These are phyloP conservation scores for Pleurotus cornucopiae DNA, from an alignment of 768 basidiomycete species.

Conservation along the genomic window DNA sequence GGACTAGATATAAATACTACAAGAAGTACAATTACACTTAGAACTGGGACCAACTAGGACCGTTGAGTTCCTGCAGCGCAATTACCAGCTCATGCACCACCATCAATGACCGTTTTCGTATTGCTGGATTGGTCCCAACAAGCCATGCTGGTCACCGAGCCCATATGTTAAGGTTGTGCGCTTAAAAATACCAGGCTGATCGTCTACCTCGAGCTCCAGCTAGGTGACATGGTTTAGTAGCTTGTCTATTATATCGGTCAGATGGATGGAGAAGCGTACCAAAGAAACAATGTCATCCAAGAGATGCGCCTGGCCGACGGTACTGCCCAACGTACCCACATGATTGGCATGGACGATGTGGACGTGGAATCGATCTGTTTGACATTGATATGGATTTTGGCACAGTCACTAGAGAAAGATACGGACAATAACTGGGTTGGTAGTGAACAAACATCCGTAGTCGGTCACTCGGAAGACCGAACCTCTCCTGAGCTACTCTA, in stretches of 20 bases:
- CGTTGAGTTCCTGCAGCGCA: too few relatives aligned
- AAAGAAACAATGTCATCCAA: constrained; percentile 89
- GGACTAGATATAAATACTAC: too few relatives aligned
- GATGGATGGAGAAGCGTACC: constrained; percentile 34
- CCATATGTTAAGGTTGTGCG: constrained; percentile 78
- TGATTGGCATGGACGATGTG: constrained; percentile 84
- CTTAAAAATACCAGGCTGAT: constrained; percentile 54
- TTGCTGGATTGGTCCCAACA: constrained; percentile 42
- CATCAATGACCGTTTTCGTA: not conserved
- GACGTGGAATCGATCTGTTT: constrained; percentile 87
- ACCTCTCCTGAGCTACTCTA: constrained; percentile 52
- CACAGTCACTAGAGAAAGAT: too few relatives aligned
- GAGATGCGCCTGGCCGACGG: constrained; percentile 88
- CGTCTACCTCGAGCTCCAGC: constrained; percentile 56
- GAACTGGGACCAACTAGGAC: too few relatives aligned
- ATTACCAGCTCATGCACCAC: not conserved
- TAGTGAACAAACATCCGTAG: constrained; percentile 89
- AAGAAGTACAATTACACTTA: too few relatives aligned
- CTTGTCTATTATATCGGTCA: not conserved
- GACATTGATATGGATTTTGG: too few relatives aligned
- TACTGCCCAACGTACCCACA: constrained; percentile 62
- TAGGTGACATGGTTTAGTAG: not conserved
- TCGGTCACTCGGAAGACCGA: constrained; percentile 57
- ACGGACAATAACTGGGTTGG: constrained; percentile 91
- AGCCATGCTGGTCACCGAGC: constrained; percentile 76